Conservation (phyloP, 2,329 filamentous ascomycete species). For the Davidsoniella neocaledoniae region DNA sequence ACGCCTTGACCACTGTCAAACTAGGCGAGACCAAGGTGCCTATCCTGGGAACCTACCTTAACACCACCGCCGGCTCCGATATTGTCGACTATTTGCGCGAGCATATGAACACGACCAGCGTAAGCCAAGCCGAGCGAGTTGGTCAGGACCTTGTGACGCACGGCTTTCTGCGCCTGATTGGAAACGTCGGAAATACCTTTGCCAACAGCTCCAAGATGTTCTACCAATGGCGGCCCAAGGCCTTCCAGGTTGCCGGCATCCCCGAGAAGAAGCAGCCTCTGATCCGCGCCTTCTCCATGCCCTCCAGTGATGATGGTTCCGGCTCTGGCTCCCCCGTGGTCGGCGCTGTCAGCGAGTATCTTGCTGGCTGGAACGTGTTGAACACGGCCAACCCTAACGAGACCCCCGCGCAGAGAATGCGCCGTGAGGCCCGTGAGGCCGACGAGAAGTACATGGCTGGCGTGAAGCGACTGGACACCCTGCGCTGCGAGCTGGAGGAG, state of each 20-base stretch:
- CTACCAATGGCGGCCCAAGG: constrained; percentile 91
- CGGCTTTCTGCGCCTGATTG: constrained; percentile 77
- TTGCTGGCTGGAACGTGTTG: constrained; percentile 83
- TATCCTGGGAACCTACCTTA: constrained; percentile 86
- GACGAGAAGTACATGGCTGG: constrained; percentile 86
- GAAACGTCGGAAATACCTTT: constrained; percentile 88
- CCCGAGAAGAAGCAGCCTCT: constrained; percentile 71
- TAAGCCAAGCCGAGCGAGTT: constrained; percentile 85
- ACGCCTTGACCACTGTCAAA: constrained; percentile 76
- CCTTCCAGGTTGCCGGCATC: constrained; percentile 73
- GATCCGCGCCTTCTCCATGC: constrained; percentile 57
- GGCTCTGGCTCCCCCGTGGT: constrained; percentile 61
- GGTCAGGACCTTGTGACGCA: constrained; percentile 80
- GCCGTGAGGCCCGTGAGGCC: constrained; percentile 73
- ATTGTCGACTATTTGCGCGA: constrained; percentile 92
- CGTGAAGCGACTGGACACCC: constrained; percentile 71
- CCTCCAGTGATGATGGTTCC: constrained; percentile 29
- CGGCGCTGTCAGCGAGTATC: constrained; percentile 71
- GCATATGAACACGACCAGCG: constrained; percentile 64
- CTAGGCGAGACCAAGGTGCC: constrained; percentile 87
- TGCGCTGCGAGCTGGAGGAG: constrained; percentile 90
- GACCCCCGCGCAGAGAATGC: constrained; percentile 69
- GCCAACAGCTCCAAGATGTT: constrained; percentile 95
- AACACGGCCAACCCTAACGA: constrained; percentile 51
- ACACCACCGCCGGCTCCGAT: constrained; percentile 78